A percentile compares a stretch with the other conserved stretches of the same genome.
phyloP scores from a whole-genome alignment of 352 stramenopile species.

The Phytophthora boehmeriae region DNA sequence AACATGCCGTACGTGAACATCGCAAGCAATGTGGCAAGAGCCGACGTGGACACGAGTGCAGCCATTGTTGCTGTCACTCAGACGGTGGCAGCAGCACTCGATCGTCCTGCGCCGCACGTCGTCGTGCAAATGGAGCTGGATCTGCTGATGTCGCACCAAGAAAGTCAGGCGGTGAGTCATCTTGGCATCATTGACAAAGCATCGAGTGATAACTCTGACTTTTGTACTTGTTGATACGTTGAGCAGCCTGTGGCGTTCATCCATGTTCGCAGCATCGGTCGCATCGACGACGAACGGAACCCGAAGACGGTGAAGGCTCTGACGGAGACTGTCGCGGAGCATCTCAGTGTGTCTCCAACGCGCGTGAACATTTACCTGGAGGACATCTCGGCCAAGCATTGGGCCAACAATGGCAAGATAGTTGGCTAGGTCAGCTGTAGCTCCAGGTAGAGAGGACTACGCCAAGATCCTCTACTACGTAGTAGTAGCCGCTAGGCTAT shows the following conservation, averaged over 20 bases:
- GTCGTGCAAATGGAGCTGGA: constrained; percentile 32
- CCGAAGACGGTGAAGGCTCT: constrained; percentile 24
- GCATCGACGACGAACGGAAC: constrained; percentile 36
- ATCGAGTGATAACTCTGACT: not conserved
- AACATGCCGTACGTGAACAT: constrained; percentile 36
- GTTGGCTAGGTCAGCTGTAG: constrained; percentile 1
- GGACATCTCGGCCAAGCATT: constrained; percentile 39
- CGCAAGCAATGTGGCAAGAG: constrained; percentile 29
- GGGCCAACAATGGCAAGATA: constrained; percentile 31
- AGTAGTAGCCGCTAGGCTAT: too few relatives aligned
- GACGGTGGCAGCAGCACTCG: constrained; percentile 19
- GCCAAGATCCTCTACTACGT: too few relatives aligned
- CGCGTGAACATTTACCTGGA: constrained; percentile 44
- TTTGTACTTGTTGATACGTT: too few relatives aligned
- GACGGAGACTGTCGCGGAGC: constrained; percentile 26
- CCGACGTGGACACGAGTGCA: constrained; percentile 19
- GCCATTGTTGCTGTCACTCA: constrained; percentile 25
- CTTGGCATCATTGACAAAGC: not conserved
- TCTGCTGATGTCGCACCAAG: constrained; percentile 30
- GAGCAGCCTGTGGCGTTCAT: constrained; percentile 35
- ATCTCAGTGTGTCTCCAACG: constrained; percentile 23
- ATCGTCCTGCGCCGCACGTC: constrained; percentile 17
- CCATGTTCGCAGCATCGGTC: constrained; percentile 33
- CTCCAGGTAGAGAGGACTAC: too few relatives aligned
- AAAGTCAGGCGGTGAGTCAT: constrained; percentile 24